These are phyloP conservation scores for Microthlaspi erraticum DNA, from an alignment of 345 rosid species.

Conservation along the genomic window DNA sequence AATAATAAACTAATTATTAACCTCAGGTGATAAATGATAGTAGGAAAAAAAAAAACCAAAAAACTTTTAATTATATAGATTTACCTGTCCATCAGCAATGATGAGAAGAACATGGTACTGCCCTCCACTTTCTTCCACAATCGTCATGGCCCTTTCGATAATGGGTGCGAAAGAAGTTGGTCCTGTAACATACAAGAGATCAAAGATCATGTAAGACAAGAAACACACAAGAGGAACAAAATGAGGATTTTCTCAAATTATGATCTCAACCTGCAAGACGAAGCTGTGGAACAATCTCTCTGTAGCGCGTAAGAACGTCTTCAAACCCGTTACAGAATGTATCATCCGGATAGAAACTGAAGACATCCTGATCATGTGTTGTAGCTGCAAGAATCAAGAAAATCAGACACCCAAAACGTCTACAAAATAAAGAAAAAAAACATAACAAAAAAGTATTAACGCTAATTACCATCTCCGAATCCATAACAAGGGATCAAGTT, in stretches of 20 bases:
- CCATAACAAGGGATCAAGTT: constrained; percentile 86
- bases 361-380: constrained; percentile 91
- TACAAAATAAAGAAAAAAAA: not conserved
- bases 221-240: constrained; percentile 3
- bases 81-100: constrained; percentile 91
- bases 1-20: not conserved
- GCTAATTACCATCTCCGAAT: constrained; percentile 72
- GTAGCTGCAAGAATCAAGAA: constrained; percentile 55
- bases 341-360: constrained; percentile 72
- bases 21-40: not conserved
- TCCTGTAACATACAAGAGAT: constrained; percentile 45
- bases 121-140: constrained; percentile 83
- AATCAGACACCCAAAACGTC: not conserved
- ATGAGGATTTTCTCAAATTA: constrained; percentile 9
- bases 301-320: constrained; percentile 71
- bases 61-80: not conserved
- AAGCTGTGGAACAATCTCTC: constrained; percentile 77
- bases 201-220: constrained; percentile 26
- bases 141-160: constrained; percentile 76
- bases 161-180: constrained; percentile 91
- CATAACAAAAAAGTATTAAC: not conserved
- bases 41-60: not conserved
- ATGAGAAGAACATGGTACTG: constrained; percentile 87
- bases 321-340: constrained; percentile 78
- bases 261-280: constrained; percentile 65